Evolutionary conservation across 2,329 filamentous ascomycete genomes (phyloP).

Genomic region (Phialophora tarda): DNA sequence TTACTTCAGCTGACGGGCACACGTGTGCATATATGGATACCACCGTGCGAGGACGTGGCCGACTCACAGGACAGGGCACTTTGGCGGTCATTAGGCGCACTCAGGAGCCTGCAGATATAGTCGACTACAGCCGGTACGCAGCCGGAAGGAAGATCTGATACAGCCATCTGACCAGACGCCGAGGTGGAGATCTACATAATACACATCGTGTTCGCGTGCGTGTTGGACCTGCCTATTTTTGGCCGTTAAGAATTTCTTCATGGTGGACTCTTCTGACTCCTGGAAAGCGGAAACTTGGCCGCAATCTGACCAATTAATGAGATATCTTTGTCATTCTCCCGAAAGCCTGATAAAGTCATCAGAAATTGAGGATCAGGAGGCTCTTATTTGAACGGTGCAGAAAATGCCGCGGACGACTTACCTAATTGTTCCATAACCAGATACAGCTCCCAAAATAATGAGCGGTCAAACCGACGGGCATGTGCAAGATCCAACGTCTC

Average conservation of each 20-base stretch:
- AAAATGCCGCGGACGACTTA: slow-evolving; percentile 15
- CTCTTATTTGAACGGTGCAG: neutral
- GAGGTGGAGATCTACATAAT: neutral
- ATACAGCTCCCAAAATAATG: neutral
- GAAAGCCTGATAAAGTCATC: neutral
- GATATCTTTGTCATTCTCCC: neutral
- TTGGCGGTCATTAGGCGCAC: neutral
- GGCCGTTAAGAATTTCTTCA: neutral
- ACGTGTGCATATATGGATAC: neutral
- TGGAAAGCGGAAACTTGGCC: neutral
- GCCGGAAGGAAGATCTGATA: slow-evolving; percentile 2
- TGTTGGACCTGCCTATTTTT: slow-evolving; percentile 7
- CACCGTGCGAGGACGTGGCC: slow-evolving; percentile 2
- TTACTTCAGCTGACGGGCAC: slow-evolving; percentile 25
- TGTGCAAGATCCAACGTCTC: slow-evolving; percentile 4
- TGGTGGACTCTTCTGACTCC: neutral
- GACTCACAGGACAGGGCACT: neutral
- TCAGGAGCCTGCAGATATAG: neutral
- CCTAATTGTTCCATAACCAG: neutral
- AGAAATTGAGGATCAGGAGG: neutral
- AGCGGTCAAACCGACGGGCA: neutral
- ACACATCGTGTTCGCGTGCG: neutral
- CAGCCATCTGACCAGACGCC: neutral
- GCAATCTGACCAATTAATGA: neutral
- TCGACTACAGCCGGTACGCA: neutral